A percentile compares a stretch with the other conserved stretches of the same genome.
Evolutionary conservation across 1,284 basidiomycete species (phyloP).

Genomic region (Ceratobasidium sp.): DNA sequence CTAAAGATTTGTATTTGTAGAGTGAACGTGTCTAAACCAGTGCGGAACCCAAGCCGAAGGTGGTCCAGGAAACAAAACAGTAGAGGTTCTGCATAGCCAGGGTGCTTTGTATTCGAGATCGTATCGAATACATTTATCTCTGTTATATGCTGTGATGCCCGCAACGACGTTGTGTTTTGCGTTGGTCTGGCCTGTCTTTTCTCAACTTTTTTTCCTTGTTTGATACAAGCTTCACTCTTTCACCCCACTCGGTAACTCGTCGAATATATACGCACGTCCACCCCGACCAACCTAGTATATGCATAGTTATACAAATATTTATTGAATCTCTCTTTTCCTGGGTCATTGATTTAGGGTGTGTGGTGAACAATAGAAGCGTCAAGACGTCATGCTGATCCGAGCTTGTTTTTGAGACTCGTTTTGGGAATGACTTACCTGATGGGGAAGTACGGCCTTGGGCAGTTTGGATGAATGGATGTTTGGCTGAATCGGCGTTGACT

Average conservation of each 20-base stretch:
- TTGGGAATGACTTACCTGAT: too few relatives aligned
- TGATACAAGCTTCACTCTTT: conserved; percentile 36
- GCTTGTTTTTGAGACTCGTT: too few relatives aligned
- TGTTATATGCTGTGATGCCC: not conserved
- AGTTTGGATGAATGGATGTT: too few relatives aligned
- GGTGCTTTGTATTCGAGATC: not conserved
- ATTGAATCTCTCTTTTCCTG: not conserved
- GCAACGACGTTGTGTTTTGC: not conserved
- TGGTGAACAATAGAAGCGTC: not conserved
- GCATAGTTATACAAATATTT: conserved; percentile 16
- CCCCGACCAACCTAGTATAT: not conserved
- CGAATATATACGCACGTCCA: too few relatives aligned
- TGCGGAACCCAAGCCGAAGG: not conserved
- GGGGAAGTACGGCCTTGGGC: too few relatives aligned
- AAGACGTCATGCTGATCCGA: not conserved
- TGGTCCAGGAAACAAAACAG: too few relatives aligned
- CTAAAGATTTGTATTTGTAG: conserved; percentile 1
- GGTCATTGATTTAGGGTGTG: too few relatives aligned
- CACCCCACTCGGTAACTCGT: not conserved
- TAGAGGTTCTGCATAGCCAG: too few relatives aligned
- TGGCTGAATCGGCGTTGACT: too few relatives aligned
- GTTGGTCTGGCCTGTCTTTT: conserved; percentile 7
- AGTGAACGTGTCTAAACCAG: conserved; percentile 25
- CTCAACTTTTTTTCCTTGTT: conserved; percentile 15
- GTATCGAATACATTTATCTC: not conserved